Base-by-base conservation (phyloP, 2,329 filamentous ascomycete species). In the Alternaria tenuissima region DNA sequence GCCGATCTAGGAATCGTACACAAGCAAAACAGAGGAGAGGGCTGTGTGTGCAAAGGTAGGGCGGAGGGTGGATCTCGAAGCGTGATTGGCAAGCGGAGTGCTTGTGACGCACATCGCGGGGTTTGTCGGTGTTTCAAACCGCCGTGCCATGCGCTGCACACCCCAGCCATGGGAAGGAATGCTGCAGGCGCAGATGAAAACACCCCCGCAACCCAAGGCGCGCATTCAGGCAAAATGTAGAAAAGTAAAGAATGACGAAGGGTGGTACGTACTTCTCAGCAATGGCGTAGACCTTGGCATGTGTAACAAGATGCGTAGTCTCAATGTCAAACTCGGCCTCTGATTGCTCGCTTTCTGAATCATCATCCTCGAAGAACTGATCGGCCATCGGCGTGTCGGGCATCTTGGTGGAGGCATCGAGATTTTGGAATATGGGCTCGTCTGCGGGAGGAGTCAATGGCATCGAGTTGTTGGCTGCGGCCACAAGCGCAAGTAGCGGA, bases 271-370 rank as follows among this genome's bases (percentile, higher is more conserved):
- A 79, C 75, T 84, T 84, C 69, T 84, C 82, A 9, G 81, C 82
- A 24, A 84, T 77, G 34, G 81, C 81, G 67, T 84, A 84, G 39
- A 84, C 80, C 53, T 80, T 79, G 14, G 81, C 79, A 65, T 84
- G 82, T 16, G 79, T 76, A 48, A 84, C 63, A 6, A 84, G 75
- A 66, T 83, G 76, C 6, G 81, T 76, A 42, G 75, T 72, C 61
- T 80, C 76, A 12, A 71, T 68, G 47, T 79, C 78, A 41, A 74
- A 68, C 49, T 79, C 72, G 44, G 79, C 71, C 57, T 77, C 74
- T 22, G 64, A 64, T 39, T 67, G 59, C 18, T 68, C 59, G 32
- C 48, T 63, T 54, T 78, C 75, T 43, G 69, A 57, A n/a, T 72
- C 70, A 38, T 78, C 70, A 43, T 76, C 67, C 38, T 65, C 60